These are phyloP conservation scores for Sedum album DNA, from an alignment of 164 flowering plant species.

Conservation along the genomic window DNA sequence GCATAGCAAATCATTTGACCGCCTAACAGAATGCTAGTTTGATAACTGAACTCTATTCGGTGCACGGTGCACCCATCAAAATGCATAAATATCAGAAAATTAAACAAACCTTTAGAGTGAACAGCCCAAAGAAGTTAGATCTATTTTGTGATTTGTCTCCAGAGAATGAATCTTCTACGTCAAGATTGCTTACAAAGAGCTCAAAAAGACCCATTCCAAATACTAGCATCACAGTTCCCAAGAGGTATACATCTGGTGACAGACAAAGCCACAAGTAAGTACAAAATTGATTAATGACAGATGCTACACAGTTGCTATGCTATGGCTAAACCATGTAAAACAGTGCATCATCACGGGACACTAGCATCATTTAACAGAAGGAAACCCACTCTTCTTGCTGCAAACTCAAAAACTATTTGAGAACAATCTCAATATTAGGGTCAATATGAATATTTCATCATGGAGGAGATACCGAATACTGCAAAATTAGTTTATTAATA, in stretches of 20 bases:
- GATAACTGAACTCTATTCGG: neutral
- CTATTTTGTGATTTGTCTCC: slow-evolving; percentile 21
- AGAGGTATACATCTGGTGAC: slow-evolving; percentile 53
- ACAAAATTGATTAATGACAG: neutral
- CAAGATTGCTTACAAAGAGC: slow-evolving; percentile 75
- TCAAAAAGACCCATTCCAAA: slow-evolving; percentile 94
- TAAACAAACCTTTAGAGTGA: slow-evolving; percentile 47
- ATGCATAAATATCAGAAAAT: neutral
- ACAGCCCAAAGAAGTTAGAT: slow-evolving; percentile 72
- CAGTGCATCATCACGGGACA: neutral
- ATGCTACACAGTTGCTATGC: neutral
- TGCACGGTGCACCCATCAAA: neutral
- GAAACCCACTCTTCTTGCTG: neutral
- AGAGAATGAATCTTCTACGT: slow-evolving; percentile 26
- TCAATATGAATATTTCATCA: neutral
- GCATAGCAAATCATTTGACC: neutral
- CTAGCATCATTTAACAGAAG: neutral
- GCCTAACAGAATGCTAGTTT: neutral
- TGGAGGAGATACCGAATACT: neutral
- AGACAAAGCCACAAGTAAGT: neutral
- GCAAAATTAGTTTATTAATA: neutral
- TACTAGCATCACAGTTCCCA: slow-evolving; percentile 83
- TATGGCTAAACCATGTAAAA: neutral
- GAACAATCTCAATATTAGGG: neutral
- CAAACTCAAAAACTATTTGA: neutral